Base-by-base conservation (phyloP, 169 alveolate species). In the Plasmodium fragile region DNA sequence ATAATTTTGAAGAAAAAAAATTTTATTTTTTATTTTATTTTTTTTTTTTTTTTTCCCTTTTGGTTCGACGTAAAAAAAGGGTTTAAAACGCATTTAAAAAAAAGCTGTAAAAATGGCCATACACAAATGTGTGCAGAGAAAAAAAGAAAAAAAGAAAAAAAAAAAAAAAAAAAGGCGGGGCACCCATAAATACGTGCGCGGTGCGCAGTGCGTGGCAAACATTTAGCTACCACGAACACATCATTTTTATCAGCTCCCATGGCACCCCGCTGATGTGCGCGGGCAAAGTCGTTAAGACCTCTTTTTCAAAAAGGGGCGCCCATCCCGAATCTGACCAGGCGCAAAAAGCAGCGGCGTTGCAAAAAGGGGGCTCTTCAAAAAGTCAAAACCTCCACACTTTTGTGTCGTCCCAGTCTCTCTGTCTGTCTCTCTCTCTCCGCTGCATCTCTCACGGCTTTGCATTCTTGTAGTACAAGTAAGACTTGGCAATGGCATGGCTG, bases 401-500 rank as follows among this genome's bases (percentile, higher is more conserved):
- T 11, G 36, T 80, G 30, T 49, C 3, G 8, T 39, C 30, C 59
- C 0, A 5, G 6, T 52, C 70, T 3, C 18, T 28, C 45, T 8
- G 45, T n/a, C 45, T 39, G 0, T 1, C n/a, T 22, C 59, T 28
- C 65, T 45, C 22, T 45, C 22, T 81, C 11, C 30, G 0, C 70
- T 55, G n/a, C 6, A 0, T 5, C 25, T n/a, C 10, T 79, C 52
- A 89, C 10, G 89, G 90, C 25, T 89, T 89, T 5, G 94, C 81
- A 79, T 89, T 89, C 79, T 79, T 89, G 55, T 89, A 89, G 73
- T 89, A 80, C 39, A 89, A 28, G 52, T 89, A 89, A 3, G 94
- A 89, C 25, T 89, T 89, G 25, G 94, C 94, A 49, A 89, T 89
- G 52, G 94, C 89, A 22, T 89, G 94, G 28, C 94, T 89, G 71